These are phyloP conservation scores for Fimicolochytrium jonesii DNA, from an alignment of 192 early-diverging fungal species.

Conservation along the genomic window DNA sequence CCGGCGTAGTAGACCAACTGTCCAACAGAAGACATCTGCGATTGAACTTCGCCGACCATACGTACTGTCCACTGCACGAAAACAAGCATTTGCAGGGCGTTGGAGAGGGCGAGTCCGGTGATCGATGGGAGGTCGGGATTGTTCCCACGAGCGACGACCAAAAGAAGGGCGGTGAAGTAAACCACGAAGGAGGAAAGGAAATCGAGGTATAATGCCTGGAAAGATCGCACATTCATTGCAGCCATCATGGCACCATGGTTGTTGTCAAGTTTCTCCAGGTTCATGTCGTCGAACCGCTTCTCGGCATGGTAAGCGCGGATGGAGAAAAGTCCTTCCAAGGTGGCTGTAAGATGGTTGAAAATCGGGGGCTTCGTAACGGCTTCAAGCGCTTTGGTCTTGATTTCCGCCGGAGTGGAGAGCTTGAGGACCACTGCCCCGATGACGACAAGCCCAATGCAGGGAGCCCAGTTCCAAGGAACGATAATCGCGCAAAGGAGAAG, in stretches of 20 bases:
- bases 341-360: constrained; percentile 61
- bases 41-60: constrained; percentile 52
- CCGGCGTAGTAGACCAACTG: constrained; percentile 52
- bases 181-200: constrained; percentile 25
- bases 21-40: constrained; percentile 58
- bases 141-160: constrained; percentile 37
- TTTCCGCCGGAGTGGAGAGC: constrained; percentile 30
- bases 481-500: constrained; percentile 55
- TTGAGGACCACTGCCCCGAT: constrained; percentile 42
- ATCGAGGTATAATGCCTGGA: constrained; percentile 52
- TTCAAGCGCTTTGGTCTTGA: constrained; percentile 33
- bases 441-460: constrained; percentile 39
- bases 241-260: constrained; percentile 57
- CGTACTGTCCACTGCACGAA: constrained; percentile 63
- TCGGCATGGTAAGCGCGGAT: constrained; percentile 63
- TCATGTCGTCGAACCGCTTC: constrained; percentile 52
- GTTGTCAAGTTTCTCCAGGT: constrained; percentile 51
- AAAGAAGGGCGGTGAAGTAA: constrained; percentile 49
- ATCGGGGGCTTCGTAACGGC: constrained; percentile 59
- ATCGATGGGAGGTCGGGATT: constrained; percentile 34
- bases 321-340: constrained; percentile 60
- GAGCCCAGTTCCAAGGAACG: constrained; percentile 59
- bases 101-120: constrained; percentile 60
- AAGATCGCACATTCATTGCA: constrained; percentile 39
- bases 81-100: constrained; percentile 61